A percentile compares a stretch with the other conserved stretches of the same genome.
These are phyloP conservation scores for Candida sanyaensis DNA, from an alignment of 1,139 yeast genomes.

Conservation along the genomic window DNA sequence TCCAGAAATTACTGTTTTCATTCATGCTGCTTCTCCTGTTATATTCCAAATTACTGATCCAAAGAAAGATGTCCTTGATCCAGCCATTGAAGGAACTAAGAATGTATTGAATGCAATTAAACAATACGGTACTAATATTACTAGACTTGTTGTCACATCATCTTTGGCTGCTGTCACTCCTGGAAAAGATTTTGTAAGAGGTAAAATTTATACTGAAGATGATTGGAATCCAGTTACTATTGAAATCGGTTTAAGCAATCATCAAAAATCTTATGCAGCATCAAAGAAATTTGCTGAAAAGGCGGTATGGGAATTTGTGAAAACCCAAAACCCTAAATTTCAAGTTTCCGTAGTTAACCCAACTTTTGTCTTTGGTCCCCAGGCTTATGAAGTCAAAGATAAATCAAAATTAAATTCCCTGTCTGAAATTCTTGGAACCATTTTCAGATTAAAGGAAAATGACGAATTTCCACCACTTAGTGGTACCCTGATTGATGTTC, in stretches of 20 bases:
- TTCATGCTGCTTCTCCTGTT: conserved; percentile 46
- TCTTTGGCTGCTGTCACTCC: conserved; percentile 24
- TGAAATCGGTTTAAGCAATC: conserved; percentile 26
- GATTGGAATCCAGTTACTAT: conserved; percentile 32
- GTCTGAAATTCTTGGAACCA: conserved; percentile 16
- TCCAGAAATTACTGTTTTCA: conserved; percentile 40
- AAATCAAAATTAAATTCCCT: conserved; percentile 18
- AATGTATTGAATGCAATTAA: conserved; percentile 30
- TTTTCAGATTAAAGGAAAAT: conserved; percentile 19
- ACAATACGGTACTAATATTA: conserved; percentile 25
- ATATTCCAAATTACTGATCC: conserved; percentile 24
- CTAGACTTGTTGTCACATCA: conserved; percentile 27
- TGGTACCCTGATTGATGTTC: conserved; percentile 36
- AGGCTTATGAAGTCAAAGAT: conserved; percentile 11
- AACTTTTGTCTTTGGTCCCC: conserved; percentile 40
- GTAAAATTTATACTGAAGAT: conserved; percentile 18
- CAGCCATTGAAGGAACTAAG: conserved; percentile 36
- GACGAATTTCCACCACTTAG: conserved; percentile 16
- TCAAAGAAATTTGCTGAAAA: conserved; percentile 33
- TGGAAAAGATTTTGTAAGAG: conserved; percentile 6
- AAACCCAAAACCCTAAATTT: conserved; percentile 27
- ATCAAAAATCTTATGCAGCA: conserved; percentile 24
- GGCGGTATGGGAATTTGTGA: conserved; percentile 54
- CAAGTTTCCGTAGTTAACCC: conserved; percentile 30
- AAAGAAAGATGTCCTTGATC: conserved; percentile 31